Base-by-base conservation (phyloP, 2,329 filamentous ascomycete species). In the Metarhizium humberi region DNA sequence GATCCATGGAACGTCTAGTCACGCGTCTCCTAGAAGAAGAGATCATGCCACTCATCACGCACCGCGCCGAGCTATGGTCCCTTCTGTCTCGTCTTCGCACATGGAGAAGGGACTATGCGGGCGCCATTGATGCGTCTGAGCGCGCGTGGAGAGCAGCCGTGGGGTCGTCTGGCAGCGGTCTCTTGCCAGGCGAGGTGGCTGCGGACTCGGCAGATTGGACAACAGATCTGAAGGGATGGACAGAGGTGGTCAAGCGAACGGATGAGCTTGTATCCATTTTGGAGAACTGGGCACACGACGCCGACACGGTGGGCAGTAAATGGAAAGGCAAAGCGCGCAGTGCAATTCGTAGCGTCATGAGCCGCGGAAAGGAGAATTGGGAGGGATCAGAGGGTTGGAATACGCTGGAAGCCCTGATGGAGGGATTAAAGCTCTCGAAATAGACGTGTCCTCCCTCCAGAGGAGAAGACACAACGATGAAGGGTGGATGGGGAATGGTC, bases 261-360 rank as follows among this genome's bases (percentile, higher is more conserved):
- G 82, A 91, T 55, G 85, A 90, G 66, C 72, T 97, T 46, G 89
- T 94, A 1, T 85, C 88, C 60, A 82, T 88, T 52, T 89, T 96
- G 71, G 88, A 94, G 72, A 90, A 86, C 67, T 84, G 91, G 62
- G 88, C 88, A 0, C 73, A 77, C 0, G 78, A 81, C 60, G 77
- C 84, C 20, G 82, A 85, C 59, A 66, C 82, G 34, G 84, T 96
- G 2, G 90, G 89, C 2, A 80, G 79, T 56, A 86, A 85, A 64
- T 99, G 94, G 94, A 88, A 82, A 69, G 88, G 88, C 60, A 97
- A 96, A 79, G 89, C 90, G 0, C 79, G 90, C 63, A 95, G 84
- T 68, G 92, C 92, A 11, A 78, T 96, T 2, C 78, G 91, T 54
- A 90, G 88, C 52, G 86, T 97, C 6, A 79, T 95, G 78, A 87